These are phyloP conservation scores for Leishmania guyanensis DNA, from an alignment of 208 protist species.

Conservation along the genomic window DNA sequence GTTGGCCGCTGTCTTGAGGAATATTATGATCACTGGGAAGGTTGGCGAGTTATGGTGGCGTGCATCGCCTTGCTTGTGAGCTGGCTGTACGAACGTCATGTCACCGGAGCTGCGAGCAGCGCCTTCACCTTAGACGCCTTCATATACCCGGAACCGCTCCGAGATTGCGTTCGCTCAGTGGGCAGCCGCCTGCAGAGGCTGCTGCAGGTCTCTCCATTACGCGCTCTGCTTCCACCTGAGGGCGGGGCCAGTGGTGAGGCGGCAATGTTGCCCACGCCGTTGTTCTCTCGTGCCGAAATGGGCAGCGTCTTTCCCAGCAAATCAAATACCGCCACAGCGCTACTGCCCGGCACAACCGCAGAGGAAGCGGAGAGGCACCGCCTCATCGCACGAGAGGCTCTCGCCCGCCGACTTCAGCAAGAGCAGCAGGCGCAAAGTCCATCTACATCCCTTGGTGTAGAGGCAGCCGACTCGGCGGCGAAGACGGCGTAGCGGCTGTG, in stretches of 20 bases:
- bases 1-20: not conserved
- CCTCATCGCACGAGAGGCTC: conserved; percentile 65
- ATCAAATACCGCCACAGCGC: conserved; percentile 1
- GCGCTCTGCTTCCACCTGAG: conserved; percentile 14
- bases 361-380: conserved; percentile 81
- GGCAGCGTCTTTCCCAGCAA: not conserved
- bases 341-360: conserved; percentile 70
- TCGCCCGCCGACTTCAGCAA: conserved; percentile 48
- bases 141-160: conserved; percentile 28
- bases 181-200: not conserved
- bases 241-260: conserved; percentile 6
- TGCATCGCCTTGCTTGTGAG: conserved; percentile 23
- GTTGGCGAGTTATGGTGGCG: conserved; percentile 7
- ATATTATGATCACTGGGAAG: not conserved
- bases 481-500: conserved; percentile 21
- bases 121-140: conserved; percentile 28
- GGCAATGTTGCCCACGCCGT: conserved; percentile 15
- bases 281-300: conserved; percentile 11
- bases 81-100: conserved; percentile 33
- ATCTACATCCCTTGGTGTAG: not conserved
- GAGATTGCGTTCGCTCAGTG: conserved; percentile 10
- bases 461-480: not conserved
- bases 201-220: not conserved
- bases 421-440: not conserved
- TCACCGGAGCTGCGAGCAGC: conserved; percentile 5